Evolutionary conservation across 139 green algal genomes (phyloP).

Genomic region (Chlorella sp.): DNA sequence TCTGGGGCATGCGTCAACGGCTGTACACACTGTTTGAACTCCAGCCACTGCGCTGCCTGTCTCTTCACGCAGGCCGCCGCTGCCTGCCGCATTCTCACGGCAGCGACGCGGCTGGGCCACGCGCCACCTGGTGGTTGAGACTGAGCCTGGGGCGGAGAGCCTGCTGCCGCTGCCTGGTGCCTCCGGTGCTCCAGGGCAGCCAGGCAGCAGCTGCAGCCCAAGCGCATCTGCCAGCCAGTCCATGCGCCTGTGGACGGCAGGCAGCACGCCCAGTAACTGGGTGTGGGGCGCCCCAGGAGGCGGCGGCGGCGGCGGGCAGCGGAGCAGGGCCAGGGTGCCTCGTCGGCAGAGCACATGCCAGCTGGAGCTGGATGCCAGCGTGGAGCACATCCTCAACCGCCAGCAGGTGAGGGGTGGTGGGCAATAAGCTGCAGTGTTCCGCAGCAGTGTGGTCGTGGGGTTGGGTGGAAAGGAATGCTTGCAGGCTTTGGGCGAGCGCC

Average conservation of each 20-base stretch:
- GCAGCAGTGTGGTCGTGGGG: too few relatives aligned
- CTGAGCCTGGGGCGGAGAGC: background rate
- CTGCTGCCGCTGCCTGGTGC: background rate
- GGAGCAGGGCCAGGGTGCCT: conserved; percentile 25
- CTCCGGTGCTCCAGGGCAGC: background rate
- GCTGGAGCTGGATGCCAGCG: conserved; percentile 82
- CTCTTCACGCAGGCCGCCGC: conserved; percentile 19
- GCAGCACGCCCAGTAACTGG: conserved; percentile 39
- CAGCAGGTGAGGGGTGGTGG: conserved; percentile 60
- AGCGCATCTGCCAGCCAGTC: conserved; percentile 6
- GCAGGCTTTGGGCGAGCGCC: too few relatives aligned
- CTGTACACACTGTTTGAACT: too few relatives aligned
- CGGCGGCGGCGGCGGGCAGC: background rate
- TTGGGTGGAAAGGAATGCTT: background rate
- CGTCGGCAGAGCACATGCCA: conserved; percentile 78
- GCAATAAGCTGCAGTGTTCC: too few relatives aligned
- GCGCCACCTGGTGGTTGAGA: conserved; percentile 27
- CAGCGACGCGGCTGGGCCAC: conserved; percentile 40
- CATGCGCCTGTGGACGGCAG: conserved; percentile 43
- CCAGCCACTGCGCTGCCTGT: too few relatives aligned
- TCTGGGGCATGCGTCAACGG: too few relatives aligned
- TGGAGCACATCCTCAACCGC: conserved; percentile 88
- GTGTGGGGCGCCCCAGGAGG: conserved; percentile 13
- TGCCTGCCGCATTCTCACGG: conserved; percentile 8
- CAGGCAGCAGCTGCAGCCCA: conserved; percentile 9